Evolutionary conservation across 2,329 filamentous ascomycete species (phyloP).

Genomic region (Shiraia bambusicola): DNA sequence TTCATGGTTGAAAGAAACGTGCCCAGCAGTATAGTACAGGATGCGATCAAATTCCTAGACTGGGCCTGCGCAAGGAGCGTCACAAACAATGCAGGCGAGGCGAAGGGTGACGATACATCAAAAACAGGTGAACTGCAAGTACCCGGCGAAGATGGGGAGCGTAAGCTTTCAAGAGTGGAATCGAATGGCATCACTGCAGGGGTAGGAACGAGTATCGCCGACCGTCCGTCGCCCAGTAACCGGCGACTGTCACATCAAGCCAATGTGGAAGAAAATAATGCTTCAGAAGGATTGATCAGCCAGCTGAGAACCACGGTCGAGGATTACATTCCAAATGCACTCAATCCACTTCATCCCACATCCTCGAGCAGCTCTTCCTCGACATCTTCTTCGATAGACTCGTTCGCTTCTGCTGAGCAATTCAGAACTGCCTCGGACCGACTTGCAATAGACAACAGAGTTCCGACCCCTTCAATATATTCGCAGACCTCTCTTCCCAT

Average conservation of each 20-base stretch:
- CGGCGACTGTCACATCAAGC: slow-evolving; percentile 23
- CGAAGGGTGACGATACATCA: slow-evolving; percentile 28
- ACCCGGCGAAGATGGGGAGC: slow-evolving; percentile 18
- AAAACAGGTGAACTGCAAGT: background rate
- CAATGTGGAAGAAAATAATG: slow-evolving; percentile 8
- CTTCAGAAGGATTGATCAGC: slow-evolving; percentile 13
- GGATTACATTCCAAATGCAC: slow-evolving; percentile 21
- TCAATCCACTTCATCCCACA: slow-evolving; percentile 32
- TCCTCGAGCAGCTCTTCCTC: slow-evolving; percentile 30
- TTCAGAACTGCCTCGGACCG: slow-evolving; percentile 41
- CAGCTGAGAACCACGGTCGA: slow-evolving; percentile 15
- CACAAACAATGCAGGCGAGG: slow-evolving; percentile 2
- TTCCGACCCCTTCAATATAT: slow-evolving; percentile 27
- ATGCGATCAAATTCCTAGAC: slow-evolving; percentile 78
- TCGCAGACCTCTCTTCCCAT: slow-evolving; percentile 28
- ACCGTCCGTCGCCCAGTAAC: slow-evolving; percentile 24
- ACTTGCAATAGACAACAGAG: slow-evolving; percentile 25
- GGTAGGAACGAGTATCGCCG: slow-evolving; percentile 41
- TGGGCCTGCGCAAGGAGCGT: slow-evolving; percentile 65
- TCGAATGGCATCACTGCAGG: slow-evolving; percentile 42
- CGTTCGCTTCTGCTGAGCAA: slow-evolving; percentile 49
- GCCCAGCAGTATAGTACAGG: slow-evolving; percentile 74
- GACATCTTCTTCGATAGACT: slow-evolving; percentile 30
- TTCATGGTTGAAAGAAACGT: slow-evolving; percentile 92
- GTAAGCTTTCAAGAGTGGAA: slow-evolving; percentile 30